Evolutionary conservation across 768 basidiomycete genomes (phyloP), one percentile per base, ranked within the genome.

Genomic region (Auriculariales sp.): DNA sequence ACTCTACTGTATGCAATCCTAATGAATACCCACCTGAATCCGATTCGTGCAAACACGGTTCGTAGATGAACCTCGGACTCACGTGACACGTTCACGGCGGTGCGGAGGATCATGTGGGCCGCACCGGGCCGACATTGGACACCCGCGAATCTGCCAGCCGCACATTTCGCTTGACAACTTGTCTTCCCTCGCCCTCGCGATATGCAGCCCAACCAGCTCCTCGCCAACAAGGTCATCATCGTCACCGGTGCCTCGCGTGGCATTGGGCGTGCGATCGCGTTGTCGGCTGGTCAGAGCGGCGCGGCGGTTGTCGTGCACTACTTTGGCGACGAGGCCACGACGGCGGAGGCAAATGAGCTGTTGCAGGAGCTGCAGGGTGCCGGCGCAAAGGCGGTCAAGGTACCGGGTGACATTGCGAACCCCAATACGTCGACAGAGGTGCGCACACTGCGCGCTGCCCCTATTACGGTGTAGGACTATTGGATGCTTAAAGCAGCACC

Each of bases 211-310:
- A 44, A 44, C 39, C 11, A 19, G 22, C 39, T 44, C 17, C 39
- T 44, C 14, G 39, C 22, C 39, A 66, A 70, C 57, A 83, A 83
- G 59, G 64, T 82, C 33, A 76, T 83, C 14, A 76, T 75, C 52
- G 78, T 87, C 55, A 86, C 83, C 14, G 83, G 83, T 15, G 71
- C 78, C n/a, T 81, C 79, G 5, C 69, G 79, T 52, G 84, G 83
- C 19, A 87, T 87, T 51, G 83, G 84, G 11, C 70, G 78, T 53
- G 79, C 76, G 27, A 81, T 79, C 54, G 81, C 79, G 19, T 61
- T 82, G 15, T 79, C 80, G 54, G 75, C 73, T 47, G 78, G 76
- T 3, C 71, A 74, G 53, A 74, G 83, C 52, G 81, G 81, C 6
- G 83, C 81, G 14, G 63, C 64, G 2, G 76, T 87, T 39, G 69